Base-by-base conservation (phyloP, 2,329 filamentous ascomycete species). In the Dryadomyces quercivorus region DNA sequence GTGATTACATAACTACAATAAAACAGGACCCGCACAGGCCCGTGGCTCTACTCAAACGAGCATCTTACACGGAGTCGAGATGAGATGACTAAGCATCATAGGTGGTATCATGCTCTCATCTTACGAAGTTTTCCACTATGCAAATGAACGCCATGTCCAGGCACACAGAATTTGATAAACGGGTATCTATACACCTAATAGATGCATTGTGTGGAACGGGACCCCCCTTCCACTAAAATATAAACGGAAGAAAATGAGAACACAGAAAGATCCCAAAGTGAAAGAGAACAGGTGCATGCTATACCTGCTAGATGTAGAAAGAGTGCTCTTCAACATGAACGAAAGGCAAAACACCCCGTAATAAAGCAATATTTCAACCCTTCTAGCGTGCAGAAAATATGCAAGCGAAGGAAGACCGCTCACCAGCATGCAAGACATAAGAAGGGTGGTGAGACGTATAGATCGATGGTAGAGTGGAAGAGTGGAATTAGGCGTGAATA, bases 401-500 rank as follows among this genome's bases (percentile, higher is more conserved):
- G 36, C 15, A 36, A 10, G 7, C 36, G 8, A 50, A 50, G 34
- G 3, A 13, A 21, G 9, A 12, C 43, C 43, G 18, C 18, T 22
- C 43, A n/a, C 43, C 6, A 21, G 2, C 20, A 45, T 45, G 43
- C 45, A 40, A 40, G 36, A 40, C 21, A 10, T 31, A 16, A 31
- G 44, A 16, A 49, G 31, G 7, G n/a, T 36, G 21, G 34, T 20
- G 44, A 22, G 9, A 46, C 20, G 13, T 8, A 31, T 13, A 31
- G 16, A 18, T 42, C n/a, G 49, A 40, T n/a, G 5, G n/a, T n/a
- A n/a, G n/a, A n/a, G n/a, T n/a, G n/a, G n/a, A 26, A 7, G 31
- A 26, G n/a, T 1, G 8, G n/a, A 7, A 16, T 49, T 43, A 57
- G 22, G 38, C 49, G 4, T 53, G 43, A n/a, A 59, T 57, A 5